Base-by-base conservation (phyloP, 345 rosid genomes). In the Rhizophora mangle region DNA sequence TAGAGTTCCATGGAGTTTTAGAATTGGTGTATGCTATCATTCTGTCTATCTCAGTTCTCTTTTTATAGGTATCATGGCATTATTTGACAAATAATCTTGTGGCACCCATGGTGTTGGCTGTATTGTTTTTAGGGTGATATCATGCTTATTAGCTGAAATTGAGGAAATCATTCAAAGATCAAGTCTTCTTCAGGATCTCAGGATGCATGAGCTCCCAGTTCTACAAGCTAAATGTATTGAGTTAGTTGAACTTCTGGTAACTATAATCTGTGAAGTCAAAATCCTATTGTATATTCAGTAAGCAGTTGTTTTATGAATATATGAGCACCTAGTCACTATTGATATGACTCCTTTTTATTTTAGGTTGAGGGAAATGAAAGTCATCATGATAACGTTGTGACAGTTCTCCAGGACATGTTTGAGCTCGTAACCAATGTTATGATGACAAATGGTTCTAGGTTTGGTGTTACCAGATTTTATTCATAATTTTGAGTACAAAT, bases 361-460 rank as follows among this genome's bases (percentile, higher is more conserved):
- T 73, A 86, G 92, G 82, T 81, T 69, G 88, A 86, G 80, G 91
- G 94, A 78, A 78, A 83, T 65, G 83, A 83, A 79, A 70, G 77
- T 58, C 84, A 84, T 47, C 82, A 67, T 62, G 72, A 61, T 62
- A 82, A 86, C 68, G 90, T 91, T 70, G 93, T 89, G 70, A 86
- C 81, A 77, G 84, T 85, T 82, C 96, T 94, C 66, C 98, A 94
- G 62, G 98, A 94, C 80, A 87, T 94, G 63, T 91, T 91, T 84
- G 97, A 94, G 80, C 80, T 94, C 22, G 86, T 91, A 62, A 88
- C 95, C 65, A 82, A 78, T 68, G 98, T 91, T 72, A 85, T 94
- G 83, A 94, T 94, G 98, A 80, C 68, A 71, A 76, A 84, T 74
- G 83, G 88, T 75, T 81, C 81, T 74, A 83, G 98, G 98, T 94